These are phyloP conservation scores for Vigna trinervia DNA, from an alignment of 306 rosid genomes.

Conservation along the genomic window DNA sequence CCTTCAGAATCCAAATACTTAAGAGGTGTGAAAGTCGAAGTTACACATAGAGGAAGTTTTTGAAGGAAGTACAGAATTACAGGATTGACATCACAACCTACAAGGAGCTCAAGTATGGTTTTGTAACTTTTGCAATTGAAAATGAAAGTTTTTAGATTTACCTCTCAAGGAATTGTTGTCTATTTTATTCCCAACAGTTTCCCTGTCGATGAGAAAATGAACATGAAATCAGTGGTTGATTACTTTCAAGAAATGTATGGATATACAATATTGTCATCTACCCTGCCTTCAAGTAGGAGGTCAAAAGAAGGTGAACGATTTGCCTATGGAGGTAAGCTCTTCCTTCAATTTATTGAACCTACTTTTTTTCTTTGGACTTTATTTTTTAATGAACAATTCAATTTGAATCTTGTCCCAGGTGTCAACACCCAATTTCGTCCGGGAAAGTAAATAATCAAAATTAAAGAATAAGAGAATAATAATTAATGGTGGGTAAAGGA, in stretches of 20 bases:
- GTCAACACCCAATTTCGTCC: no score
- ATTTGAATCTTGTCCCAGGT: slow-evolving; percentile 42
- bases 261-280: slow-evolving; percentile 54
- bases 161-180: not conserved
- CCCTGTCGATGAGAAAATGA: slow-evolving; percentile 60
- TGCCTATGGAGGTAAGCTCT: slow-evolving; percentile 57
- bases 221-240: slow-evolving; percentile 63
- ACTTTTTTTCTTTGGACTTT: not conserved
- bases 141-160: not conserved
- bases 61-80: slow-evolving; percentile 58
- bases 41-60: slow-evolving; percentile 57
- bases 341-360: slow-evolving; percentile 15
- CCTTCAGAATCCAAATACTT: not conserved
- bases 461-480: no score
- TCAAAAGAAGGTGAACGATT: slow-evolving; percentile 55
- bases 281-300: slow-evolving; percentile 64
- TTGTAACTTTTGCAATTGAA: slow-evolving; percentile 25
- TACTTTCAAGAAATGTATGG: slow-evolving; percentile 60
- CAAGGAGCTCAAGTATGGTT: slow-evolving; percentile 53
- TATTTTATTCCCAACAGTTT: slow-evolving; percentile 43
- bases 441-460: no score
- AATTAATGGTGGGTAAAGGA: no score
- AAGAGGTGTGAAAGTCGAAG: slow-evolving; percentile 60
- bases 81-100: slow-evolving; percentile 59
- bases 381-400: not conserved